Evolutionary conservation across 768 basidiomycete species (phyloP).

Genomic region (Leccinum aurantiacum): DNA sequence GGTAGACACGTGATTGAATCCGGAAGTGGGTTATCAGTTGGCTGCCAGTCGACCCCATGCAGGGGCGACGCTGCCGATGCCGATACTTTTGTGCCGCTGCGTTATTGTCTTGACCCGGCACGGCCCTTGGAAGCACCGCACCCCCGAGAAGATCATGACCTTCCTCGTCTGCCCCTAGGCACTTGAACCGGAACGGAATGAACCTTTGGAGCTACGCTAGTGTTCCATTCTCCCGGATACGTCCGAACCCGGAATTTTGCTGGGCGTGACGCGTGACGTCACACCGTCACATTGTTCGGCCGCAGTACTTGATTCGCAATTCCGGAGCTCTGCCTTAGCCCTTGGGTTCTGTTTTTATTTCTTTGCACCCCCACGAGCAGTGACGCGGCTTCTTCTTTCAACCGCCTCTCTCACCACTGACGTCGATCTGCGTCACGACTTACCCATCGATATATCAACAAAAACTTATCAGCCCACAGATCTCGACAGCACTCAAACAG

Average conservation of each 20-base stretch:
- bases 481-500: neutral
- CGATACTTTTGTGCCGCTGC: neutral
- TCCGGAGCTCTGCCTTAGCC: too few relatives aligned
- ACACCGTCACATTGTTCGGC: too few relatives aligned
- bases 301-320: too few relatives aligned
- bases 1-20: neutral
- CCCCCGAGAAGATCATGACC: neutral
- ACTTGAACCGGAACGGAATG: neutral
- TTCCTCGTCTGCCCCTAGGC: neutral
- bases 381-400: too few relatives aligned
- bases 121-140: constrained; percentile 1
- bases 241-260: neutral
- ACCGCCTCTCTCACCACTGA: neutral
- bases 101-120: neutral
- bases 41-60: neutral
- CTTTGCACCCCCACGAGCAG: too few relatives aligned
- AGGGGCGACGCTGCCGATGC: neutral
- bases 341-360: too few relatives aligned
- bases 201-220: neutral
- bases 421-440: neutral
- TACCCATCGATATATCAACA: neutral
- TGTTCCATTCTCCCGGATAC: neutral
- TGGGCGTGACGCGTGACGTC: neutral
- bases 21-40: neutral
- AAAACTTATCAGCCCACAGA: neutral